A percentile compares a stretch with the other conserved stretches of the same genome.
phyloP scores from a whole-genome alignment of 202 grass and related monocot genomes.

The Panicum virgatum region DNA sequence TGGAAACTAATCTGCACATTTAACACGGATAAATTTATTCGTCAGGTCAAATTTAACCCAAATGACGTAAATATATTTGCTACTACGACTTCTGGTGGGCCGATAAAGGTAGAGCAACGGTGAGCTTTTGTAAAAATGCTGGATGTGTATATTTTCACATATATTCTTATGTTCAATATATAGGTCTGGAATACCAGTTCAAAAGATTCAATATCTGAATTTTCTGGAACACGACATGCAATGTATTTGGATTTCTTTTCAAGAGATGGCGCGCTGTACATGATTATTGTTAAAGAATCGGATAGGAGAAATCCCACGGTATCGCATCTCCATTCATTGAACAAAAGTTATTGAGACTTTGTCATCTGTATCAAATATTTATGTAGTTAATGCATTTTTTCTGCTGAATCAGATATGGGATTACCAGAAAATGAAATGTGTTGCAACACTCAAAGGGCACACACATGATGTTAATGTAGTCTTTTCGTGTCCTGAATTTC shows the following conservation, averaged over 20 bases:
- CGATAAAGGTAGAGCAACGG: background rate
- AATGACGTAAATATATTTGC: background rate
- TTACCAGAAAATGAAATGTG: constrained; percentile 26
- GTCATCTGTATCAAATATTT: background rate
- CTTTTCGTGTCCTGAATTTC: constrained; percentile 41
- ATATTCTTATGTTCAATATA: background rate
- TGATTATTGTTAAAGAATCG: background rate
- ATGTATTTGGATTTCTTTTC: background rate
- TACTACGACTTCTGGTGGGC: background rate
- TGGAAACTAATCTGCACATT: background rate
- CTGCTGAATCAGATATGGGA: constrained; percentile 44
- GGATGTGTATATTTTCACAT: too few relatives aligned
- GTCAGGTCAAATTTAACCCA: background rate
- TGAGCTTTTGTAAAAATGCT: background rate
- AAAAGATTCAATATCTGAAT: background rate
- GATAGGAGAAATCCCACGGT: background rate
- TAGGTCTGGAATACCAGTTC: background rate
- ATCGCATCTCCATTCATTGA: background rate
- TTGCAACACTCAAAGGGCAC: constrained; percentile 35
- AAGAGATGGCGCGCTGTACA: background rate
- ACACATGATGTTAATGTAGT: constrained; percentile 16
- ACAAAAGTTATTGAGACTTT: too few relatives aligned
- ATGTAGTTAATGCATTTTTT: too few relatives aligned
- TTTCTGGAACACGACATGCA: background rate
- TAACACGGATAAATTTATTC: background rate